Base-by-base conservation (phyloP, 2,329 filamentous ascomycete species). In the Calonectria henricotiae region DNA sequence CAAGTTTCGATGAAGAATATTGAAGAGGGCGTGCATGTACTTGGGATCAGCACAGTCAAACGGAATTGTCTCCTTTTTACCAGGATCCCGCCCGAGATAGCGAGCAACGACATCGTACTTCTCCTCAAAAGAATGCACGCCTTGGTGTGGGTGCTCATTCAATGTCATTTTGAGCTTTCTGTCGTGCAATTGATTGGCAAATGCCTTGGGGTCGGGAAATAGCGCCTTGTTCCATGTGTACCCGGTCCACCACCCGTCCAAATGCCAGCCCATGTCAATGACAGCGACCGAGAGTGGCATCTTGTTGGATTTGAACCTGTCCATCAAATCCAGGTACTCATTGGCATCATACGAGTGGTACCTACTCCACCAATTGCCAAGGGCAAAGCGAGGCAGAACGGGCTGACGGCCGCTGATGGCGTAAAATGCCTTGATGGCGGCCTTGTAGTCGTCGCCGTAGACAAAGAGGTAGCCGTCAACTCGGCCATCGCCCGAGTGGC, bases 261-360 rank as follows among this genome's bases (percentile, higher is more conserved):
- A 78, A 79, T 92, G 90, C 90, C 90, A 92, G 77, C 91, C 90
- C 89, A 92, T 92, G 75, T 92, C 90, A 4, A 92, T 79, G 0
- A 91, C 89, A 2, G 86, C 89, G 6, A 91, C 88, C 5, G 85
- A 88, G 43, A 92, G 80, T 0, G 90, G 90, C 7, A 92, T 85
- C 0, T 83, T 78, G 27, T 87, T 80, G 9, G 80, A 78, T 5
- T 81, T 77, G 72, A 92, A 91, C 61, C 84, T 83, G 65, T 90
- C 87, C 83, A 92, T 88, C 17, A 92, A 82, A 15, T 81, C 79
- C 2, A 91, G 70, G 74, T 91, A 92, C 72, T 89, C 87, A 2
- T 86, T 81, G 32, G 85, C 83, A 0, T 81, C 83, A 75, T 91
- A 92, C 2, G 84, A 85, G 74, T 91, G 86, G 77, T 91, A 92